Evolutionary conservation across 2,329 filamentous ascomycete genomes (phyloP), one percentile per base, ranked within the genome.

Genomic region (Dryadomyces quercus-mongolicae): DNA sequence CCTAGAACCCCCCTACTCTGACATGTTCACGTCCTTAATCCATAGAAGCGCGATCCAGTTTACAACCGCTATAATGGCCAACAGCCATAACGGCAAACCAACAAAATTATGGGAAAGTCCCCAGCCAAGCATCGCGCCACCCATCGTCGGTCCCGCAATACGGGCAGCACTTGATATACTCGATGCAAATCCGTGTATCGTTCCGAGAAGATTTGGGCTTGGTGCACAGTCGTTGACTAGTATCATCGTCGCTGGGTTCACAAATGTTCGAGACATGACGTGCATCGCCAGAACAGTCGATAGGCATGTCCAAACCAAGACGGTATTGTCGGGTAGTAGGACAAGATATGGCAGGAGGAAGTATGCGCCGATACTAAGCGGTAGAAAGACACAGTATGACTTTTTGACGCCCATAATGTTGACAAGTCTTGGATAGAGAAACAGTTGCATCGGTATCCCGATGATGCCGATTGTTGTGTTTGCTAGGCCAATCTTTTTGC

Each of bases 391-490:
- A 8, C 40, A 40, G 50, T 52, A 52, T 4, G 50, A 52, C 10
- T 20, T 31, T n/a, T 40, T n/a, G 8, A 52, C 50, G 2, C 50
- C 50, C n/a, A 52, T 12, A 15, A 15, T 16, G 20, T 5, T 15
- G 50, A 52, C n/a, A 2, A 52, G 20, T 22, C n/a, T 34, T 5
- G 40, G 50, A n/a, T 52, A 52, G 22, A 52, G 7, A 2, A 52
- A 12, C 40, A 52, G n/a, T 16, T 52, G 50, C 50, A 52, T 21
- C 10, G 50, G 50, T 5, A 52, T 45, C 2, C 50, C 50, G 20
- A 52, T 52, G 20, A 36, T 52, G 38, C 50, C 50, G n/a, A 52
- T 52, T 9, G 50, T 52, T 34, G 50, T 52, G 50, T 52, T 52
- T 34, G 50, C 50, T 5, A 52, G 40, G n/a, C 50, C 50, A 3